These are phyloP conservation scores for Pseudopithomyces chartarum DNA, from an alignment of 2,329 filamentous ascomycete species.

Conservation along the genomic window DNA sequence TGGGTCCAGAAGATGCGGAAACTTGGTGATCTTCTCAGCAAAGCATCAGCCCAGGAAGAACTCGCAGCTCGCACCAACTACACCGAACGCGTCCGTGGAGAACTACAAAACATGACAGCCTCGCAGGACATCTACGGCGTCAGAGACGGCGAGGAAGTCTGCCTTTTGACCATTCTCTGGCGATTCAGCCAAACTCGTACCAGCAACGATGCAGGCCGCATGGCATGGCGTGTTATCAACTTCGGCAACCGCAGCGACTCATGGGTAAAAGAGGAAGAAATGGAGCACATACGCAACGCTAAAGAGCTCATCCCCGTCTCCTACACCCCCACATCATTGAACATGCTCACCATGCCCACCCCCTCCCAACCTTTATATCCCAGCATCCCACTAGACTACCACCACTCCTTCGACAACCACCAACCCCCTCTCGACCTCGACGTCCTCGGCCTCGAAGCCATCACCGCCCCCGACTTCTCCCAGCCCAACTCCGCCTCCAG, in stretches of 20 bases:
- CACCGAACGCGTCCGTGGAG: conserved; percentile 33
- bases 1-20: conserved; percentile 48
- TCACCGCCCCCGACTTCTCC: conserved; percentile 26
- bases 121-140: conserved; percentile 50
- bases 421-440: conserved; percentile 34
- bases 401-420: conserved; percentile 21
- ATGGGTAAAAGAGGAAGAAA: conserved; percentile 21
- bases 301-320: not conserved
- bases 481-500: conserved; percentile 27
- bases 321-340: not conserved
- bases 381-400: conserved; percentile 21
- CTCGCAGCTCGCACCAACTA: conserved; percentile 22
- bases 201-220: conserved; percentile 32
- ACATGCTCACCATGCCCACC: not conserved
- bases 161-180: conserved; percentile 46
- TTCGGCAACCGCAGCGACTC: conserved; percentile 19
- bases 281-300: conserved; percentile 15
- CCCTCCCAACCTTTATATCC: conserved; percentile 20
- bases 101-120: conserved; percentile 46
- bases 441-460: conserved; percentile 21
- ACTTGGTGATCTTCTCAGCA: conserved; percentile 25
- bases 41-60: conserved; percentile 17
- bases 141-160: conserved; percentile 27
- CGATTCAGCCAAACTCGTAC: conserved; percentile 40
- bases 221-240: conserved; percentile 42